Base-by-base conservation (phyloP, 352 stramenopile genomes). In the Pythium angustatum region DNA sequence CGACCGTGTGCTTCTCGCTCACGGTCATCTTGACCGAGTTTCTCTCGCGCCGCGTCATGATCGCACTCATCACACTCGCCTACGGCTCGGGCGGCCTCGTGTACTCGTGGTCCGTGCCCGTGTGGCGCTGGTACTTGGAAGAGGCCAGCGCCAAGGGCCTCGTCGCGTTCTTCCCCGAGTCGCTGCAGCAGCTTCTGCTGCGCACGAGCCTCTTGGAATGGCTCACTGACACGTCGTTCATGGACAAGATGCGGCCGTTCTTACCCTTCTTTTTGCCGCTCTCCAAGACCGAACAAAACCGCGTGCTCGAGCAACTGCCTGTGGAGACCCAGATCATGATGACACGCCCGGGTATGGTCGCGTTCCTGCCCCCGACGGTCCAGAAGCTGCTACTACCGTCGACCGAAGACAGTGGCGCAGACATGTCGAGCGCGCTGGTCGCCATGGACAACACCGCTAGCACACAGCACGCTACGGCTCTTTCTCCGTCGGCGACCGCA, bases 21-120 rank as follows among this genome's bases (percentile, higher is more conserved):
- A 93, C 81, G 1, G 83, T 93, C 22, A 78, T 93, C 28, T 62
- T 95, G 7, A 80, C 81, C 40, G 86, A 95, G 62, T 91, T 89
- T 56, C 75, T 93, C 38, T 90, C 83, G 17, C 74, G 81, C 5
- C 74, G 84, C 43, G 75, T 88, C n/a, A 88, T 86, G 72, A 60
- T 95, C 54, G 83, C 86, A 3, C 54, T 91, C 11, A 73, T 89
- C 36, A 70, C 82, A 19, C 63, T 92, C n/a, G 68, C 66, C 3
- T 93, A 95, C 61, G 84, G 79, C 5, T 79, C 66, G 10, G 54
- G 83, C 19, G 84, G 83, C 2, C 63, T 95, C 14, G 36, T 88
- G 22, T 95, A 95, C 68, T 83, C 86, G 52, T 95, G 84, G 84
- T 89, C 75, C 63, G 79, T 92, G 24, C 81, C 80, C 6, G 51